Evolutionary conservation across 305 asterid genomes (phyloP).

Genomic region (Ilex paraguariensis): DNA sequence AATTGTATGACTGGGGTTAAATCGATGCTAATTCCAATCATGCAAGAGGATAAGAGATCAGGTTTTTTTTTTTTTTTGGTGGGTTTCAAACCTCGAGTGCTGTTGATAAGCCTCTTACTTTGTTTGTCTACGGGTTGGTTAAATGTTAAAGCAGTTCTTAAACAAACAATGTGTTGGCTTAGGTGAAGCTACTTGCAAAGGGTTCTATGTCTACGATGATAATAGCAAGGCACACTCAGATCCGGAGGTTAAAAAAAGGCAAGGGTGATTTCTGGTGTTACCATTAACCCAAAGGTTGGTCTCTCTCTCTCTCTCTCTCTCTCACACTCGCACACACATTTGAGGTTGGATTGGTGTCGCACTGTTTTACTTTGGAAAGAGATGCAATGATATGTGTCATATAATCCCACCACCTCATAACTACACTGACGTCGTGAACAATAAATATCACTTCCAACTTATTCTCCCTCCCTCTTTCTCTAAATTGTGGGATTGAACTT

Average conservation of each 20-base stretch:
- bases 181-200: conserved; percentile 90
- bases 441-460: too few species aligned
- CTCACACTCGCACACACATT: too few species aligned
- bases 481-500: background rate
- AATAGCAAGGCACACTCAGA: conserved; percentile 94
- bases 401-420: too few species aligned
- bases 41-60: conserved; percentile 94
- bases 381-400: too few species aligned
- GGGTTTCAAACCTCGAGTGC: background rate
- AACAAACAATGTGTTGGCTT: conserved; percentile 11
- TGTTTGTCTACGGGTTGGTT: background rate
- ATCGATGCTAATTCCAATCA: conserved; percentile 83
- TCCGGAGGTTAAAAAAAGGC: conserved; percentile 80
- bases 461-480: too few species aligned
- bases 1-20: conserved; percentile 93
- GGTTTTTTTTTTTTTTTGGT: conserved; percentile 27
- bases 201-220: conserved; percentile 74
- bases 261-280: conserved; percentile 71
- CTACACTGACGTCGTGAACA: too few species aligned
- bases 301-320: background rate
- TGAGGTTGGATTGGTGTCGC: too few species aligned
- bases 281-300: conserved; percentile 82
- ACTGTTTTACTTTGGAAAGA: too few species aligned
- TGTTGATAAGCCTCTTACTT: background rate
- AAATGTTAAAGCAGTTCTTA: conserved; percentile 6